Conservation (phyloP, 73 alveolate genomes). For the Halteria grandinella region DNA sequence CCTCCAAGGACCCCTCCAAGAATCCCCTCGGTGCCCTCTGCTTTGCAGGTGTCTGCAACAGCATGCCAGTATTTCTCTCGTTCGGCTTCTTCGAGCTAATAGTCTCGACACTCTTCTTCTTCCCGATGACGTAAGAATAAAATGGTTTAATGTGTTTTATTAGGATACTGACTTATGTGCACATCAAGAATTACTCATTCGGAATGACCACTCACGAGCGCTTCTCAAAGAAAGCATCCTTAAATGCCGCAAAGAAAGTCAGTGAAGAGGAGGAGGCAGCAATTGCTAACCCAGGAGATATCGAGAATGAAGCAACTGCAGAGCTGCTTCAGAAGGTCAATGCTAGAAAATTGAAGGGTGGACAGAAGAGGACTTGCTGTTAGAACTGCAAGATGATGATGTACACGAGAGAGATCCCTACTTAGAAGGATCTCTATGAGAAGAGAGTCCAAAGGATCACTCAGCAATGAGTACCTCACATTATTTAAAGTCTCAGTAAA, state of each 20-base stretch:
- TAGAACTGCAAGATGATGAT: conserved; percentile 41
- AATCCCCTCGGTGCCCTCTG: conserved; percentile 22
- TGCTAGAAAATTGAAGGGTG: conserved; percentile 6
- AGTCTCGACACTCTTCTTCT: not conserved
- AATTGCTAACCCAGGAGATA: not conserved
- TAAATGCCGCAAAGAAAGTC: not conserved
- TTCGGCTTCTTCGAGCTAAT: not conserved
- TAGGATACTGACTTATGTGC: conserved; percentile 16
- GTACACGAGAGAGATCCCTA: conserved; percentile 30
- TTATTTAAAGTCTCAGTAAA: too few relatives aligned
- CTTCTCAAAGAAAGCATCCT: conserved; percentile 27
- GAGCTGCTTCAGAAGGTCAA: conserved; percentile 2
- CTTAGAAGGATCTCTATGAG: conserved; percentile 37
- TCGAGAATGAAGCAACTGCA: conserved; percentile 7
- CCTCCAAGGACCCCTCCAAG: conserved; percentile 41
- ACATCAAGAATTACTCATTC: conserved; percentile 19
- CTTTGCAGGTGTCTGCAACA: too few relatives aligned
- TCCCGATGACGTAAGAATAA: not conserved
- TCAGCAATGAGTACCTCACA: too few relatives aligned
- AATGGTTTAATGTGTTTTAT: not conserved
- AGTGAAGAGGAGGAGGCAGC: not conserved
- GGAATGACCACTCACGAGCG: conserved; percentile 61
- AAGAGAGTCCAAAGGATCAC: too few relatives aligned
- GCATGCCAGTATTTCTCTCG: too few relatives aligned
- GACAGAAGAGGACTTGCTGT: too few relatives aligned